A percentile compares a stretch with the other conserved stretches of the same genome.
phyloP scores from a whole-genome alignment of 139 green algal genomes.

The Pseudopediastrum boryanum region DNA sequence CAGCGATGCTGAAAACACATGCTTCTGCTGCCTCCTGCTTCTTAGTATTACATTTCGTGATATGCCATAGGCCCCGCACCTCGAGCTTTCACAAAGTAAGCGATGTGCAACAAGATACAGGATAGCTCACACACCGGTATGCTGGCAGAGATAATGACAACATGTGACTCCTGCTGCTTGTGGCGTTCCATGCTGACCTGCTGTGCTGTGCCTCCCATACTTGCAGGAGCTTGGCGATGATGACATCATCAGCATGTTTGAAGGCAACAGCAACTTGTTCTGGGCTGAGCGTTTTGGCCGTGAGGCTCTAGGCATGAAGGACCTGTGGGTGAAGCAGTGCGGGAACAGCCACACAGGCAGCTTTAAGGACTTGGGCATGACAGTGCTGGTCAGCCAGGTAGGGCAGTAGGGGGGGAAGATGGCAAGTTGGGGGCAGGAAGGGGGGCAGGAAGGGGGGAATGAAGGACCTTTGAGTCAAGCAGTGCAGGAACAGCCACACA shows the following conservation, averaged over 20 bases:
- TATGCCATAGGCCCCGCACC: too few relatives aligned
- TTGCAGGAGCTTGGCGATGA: constrained; percentile 85
- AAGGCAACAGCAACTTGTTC: constrained; percentile 99
- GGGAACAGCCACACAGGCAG: constrained; percentile 97
- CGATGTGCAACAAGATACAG: too few relatives aligned
- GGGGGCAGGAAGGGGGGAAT: too few relatives aligned
- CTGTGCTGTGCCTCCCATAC: background rate
- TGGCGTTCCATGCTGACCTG: background rate
- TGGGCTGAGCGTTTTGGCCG: constrained; percentile 98
- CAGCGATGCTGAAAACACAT: too few relatives aligned
- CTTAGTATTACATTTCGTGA: too few relatives aligned
- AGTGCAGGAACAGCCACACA: constrained; percentile 99
- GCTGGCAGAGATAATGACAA: background rate
- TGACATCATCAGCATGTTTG: constrained; percentile 99
- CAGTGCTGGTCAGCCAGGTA: constrained; percentile 94
- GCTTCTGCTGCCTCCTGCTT: too few relatives aligned
- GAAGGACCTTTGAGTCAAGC: constrained; percentile 99
- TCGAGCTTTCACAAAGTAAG: too few relatives aligned
- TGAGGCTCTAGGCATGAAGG: constrained; percentile 92
- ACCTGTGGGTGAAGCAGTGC: constrained; percentile 99
- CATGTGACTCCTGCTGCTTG: background rate
- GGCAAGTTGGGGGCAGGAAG: too few relatives aligned
- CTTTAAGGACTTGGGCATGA: constrained; percentile 99
- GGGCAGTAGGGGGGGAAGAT: too few relatives aligned
- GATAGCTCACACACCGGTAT: too few relatives aligned